Conservation (phyloP, 1,139 yeast species). For the Debaryomyces sp. region DNA sequence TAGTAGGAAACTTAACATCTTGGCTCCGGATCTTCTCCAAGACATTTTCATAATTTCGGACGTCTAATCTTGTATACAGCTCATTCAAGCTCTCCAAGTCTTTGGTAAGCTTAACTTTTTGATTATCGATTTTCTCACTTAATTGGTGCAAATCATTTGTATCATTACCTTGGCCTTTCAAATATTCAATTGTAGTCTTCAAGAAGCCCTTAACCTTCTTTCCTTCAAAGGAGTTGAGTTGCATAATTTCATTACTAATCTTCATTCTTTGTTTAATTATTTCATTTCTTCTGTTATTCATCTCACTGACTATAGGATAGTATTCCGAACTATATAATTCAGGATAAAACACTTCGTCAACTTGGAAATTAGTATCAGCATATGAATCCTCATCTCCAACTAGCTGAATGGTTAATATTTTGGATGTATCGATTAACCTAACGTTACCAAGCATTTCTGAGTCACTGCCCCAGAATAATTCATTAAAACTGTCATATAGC, state of each 20-base stretch:
- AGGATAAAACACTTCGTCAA: constrained; percentile 36
- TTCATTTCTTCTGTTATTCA: constrained; percentile 21
- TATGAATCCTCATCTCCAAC: constrained; percentile 28
- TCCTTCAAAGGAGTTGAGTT: constrained; percentile 39
- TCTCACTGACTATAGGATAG: constrained; percentile 19
- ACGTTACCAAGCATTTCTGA: constrained; percentile 33
- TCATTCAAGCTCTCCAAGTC: constrained; percentile 21
- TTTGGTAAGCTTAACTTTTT: constrained; percentile 19
- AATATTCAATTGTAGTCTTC: constrained; percentile 21
- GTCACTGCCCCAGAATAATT: constrained; percentile 40
- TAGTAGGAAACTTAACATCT: constrained; percentile 17
- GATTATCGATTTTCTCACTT: constrained; percentile 18
- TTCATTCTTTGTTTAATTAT: constrained; percentile 20
- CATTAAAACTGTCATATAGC: constrained; percentile 36
- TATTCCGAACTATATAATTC: constrained; percentile 31
- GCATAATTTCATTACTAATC: constrained; percentile 27
- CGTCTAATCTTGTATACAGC: constrained; percentile 24
- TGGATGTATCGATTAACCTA: constrained; percentile 30
- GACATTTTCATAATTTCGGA: constrained; percentile 26
- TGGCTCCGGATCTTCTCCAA: constrained; percentile 15
- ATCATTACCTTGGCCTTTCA: constrained; percentile 16
- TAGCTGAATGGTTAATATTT: constrained; percentile 36
- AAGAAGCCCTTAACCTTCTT: constrained; percentile 32
- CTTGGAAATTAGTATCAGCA: constrained; percentile 20
- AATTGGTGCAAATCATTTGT: constrained; percentile 28